phyloP scores from a whole-genome alignment of 345 rosid species.

The Gossypium thurberi region DNA sequence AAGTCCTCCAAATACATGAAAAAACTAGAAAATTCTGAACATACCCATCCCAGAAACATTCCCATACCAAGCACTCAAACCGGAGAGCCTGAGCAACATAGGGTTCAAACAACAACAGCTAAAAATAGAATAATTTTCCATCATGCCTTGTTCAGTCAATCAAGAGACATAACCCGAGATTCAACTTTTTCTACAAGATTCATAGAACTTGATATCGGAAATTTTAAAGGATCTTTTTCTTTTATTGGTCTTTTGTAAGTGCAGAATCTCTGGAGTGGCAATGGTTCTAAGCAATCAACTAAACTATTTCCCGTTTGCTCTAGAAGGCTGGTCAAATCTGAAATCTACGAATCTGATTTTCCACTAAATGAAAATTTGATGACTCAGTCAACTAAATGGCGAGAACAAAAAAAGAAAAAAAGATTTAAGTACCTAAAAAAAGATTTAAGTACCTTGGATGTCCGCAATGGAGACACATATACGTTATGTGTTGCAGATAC shows the following conservation, averaged over 20 bases:
- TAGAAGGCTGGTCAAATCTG: not conserved
- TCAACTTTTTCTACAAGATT: not conserved
- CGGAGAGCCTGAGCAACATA: not conserved
- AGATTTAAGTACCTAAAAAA: constrained; percentile 37
- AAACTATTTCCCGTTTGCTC: not conserved
- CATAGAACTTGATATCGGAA: not conserved
- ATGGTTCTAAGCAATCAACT: not conserved
- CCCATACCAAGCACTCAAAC: not conserved
- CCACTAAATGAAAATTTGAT: not conserved
- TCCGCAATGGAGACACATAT: constrained; percentile 88
- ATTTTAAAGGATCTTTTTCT: not conserved
- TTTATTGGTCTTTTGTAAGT: not conserved
- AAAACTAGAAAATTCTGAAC: not conserved
- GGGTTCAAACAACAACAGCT: not conserved
- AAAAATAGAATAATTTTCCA: not conserved
- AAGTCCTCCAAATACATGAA: not conserved
- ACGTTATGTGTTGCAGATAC: constrained; percentile 83
- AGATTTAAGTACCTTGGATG: constrained; percentile 63
- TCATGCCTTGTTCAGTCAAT: not conserved
- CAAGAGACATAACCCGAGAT: not conserved
- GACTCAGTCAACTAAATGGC: not conserved
- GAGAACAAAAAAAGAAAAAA: not conserved
- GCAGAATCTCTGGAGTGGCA: not conserved
- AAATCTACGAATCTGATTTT: not conserved
- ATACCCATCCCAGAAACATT: not conserved